Conservation (phyloP, 2,329 filamentous ascomycete species). For the Acrocalymma vagum region DNA sequence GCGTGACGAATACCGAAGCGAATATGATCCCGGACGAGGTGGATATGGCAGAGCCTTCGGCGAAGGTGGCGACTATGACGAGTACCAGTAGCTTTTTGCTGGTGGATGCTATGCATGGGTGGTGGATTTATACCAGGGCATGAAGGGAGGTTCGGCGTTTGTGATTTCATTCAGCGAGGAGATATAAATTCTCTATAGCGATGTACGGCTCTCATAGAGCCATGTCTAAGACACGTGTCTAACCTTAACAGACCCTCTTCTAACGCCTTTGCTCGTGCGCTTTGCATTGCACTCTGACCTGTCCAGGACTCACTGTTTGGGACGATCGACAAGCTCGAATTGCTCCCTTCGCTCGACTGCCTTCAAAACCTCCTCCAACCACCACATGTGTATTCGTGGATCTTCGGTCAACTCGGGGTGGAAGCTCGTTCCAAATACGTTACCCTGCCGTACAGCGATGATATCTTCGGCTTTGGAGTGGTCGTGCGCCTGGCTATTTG, state of each 20-base stretch:
- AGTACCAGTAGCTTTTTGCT: slow-evolving; percentile 18
- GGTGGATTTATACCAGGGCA: slow-evolving; percentile 18
- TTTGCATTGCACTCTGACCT: slow-evolving; percentile 3
- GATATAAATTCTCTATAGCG: not conserved
- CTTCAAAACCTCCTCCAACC: slow-evolving; percentile 74
- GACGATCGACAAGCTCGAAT: slow-evolving; percentile 40
- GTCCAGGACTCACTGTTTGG: slow-evolving; percentile 15
- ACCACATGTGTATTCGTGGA: slow-evolving; percentile 90
- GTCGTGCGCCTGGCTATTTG: slow-evolving; percentile 57
- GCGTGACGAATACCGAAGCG: slow-evolving; percentile 95
- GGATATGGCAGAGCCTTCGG: slow-evolving; percentile 77
- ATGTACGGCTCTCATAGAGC: slow-evolving; percentile 11
- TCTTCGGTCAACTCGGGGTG: slow-evolving; percentile 94
- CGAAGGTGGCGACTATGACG: slow-evolving; percentile 44
- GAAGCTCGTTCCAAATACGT: slow-evolving; percentile 94
- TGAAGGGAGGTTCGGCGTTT: slow-evolving; percentile 27
- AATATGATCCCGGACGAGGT: slow-evolving; percentile 94
- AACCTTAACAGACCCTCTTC: slow-evolving; percentile 7
- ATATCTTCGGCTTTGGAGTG: slow-evolving; percentile 69
- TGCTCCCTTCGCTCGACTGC: slow-evolving; percentile 39
- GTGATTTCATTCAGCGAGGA: not conserved
- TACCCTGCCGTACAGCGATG: slow-evolving; percentile 87
- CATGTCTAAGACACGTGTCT: not conserved
- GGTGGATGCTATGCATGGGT: not conserved
- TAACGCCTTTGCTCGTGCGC: slow-evolving; percentile 21